Conservation (phyloP, 148 eudicot species). For the Bassia scoparia region DNA sequence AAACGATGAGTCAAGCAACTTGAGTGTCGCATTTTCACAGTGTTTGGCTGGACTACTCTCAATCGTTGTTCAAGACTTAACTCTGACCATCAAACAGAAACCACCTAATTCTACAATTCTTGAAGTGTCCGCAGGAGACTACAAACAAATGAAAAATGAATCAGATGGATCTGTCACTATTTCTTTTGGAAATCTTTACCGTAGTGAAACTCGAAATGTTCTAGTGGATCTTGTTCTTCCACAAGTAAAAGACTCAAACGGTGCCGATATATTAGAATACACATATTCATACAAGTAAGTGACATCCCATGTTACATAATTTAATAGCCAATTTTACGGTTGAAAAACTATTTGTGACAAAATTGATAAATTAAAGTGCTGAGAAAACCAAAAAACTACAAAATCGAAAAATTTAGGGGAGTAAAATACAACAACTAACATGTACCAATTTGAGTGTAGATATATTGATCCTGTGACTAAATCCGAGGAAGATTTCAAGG, state of each 20-base stretch:
- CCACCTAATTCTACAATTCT: neutral
- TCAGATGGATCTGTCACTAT: neutral
- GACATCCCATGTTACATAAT: neutral
- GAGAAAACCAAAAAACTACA: no score
- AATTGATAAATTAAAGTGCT: no score
- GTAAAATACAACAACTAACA: no score
- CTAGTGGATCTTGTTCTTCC: conserved; percentile 1
- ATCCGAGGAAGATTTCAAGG: neutral
- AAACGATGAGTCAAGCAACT: neutral
- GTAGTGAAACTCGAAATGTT: neutral
- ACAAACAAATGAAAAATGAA: neutral
- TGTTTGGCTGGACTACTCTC: conserved; percentile 16
- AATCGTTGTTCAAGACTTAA: conserved; percentile 10
- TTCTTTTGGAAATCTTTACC: conserved; percentile 17
- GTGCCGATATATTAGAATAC: neutral
- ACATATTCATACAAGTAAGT: conserved; percentile 1
- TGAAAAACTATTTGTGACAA: no score
- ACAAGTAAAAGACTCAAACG: neutral
- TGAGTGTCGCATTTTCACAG: conserved; percentile 7
- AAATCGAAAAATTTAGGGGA: no score
- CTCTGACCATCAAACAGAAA: neutral
- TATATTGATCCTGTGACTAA: no score
- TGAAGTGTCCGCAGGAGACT: neutral
- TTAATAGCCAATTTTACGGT: no score
- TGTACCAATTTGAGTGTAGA: no score